phyloP scores from a whole-genome alignment of 176 grass and related monocot species.

The Aegilops umbellulata region DNA sequence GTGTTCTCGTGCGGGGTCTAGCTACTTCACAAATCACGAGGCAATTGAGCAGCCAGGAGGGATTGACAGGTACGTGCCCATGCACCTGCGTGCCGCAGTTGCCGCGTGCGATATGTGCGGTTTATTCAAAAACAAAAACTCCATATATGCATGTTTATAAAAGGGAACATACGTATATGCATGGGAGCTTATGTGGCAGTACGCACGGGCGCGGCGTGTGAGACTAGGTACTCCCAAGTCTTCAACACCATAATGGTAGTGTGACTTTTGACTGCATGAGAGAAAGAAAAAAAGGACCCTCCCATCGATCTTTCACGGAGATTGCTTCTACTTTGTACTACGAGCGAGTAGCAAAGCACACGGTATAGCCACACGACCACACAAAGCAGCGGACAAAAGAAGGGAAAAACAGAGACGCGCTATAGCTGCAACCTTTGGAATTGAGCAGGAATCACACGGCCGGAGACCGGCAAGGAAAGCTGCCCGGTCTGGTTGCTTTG shows the following conservation, averaged over 20 bases:
- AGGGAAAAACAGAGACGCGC: not conserved
- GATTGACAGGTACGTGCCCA: no score
- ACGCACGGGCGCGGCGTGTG: not conserved
- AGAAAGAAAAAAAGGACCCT: not conserved
- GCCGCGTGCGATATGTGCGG: not conserved
- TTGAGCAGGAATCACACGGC: not conserved
- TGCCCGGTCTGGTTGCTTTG: not conserved
- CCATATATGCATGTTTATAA: no score
- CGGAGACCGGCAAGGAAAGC: not conserved
- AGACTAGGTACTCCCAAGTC: not conserved
- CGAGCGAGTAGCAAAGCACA: not conserved
- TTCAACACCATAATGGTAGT: not conserved
- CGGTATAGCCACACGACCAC: not conserved
- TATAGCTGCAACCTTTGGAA: not conserved
- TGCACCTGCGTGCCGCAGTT: no score
- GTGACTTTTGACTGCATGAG: not conserved
- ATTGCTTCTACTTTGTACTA: not conserved
- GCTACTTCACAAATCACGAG: no score
- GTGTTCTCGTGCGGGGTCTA: no score
- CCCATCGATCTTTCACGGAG: not conserved
- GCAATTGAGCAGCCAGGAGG: no score
- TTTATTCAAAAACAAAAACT: no score
- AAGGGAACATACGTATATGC: no score
- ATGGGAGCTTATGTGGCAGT: no score
- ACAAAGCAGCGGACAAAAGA: not conserved